Percentiles rank a stretch among this genome's conserved stretches.
phyloP scores from a whole-genome alignment of 2,329 filamentous ascomycete species.

The Aspergillus udagawae region DNA sequence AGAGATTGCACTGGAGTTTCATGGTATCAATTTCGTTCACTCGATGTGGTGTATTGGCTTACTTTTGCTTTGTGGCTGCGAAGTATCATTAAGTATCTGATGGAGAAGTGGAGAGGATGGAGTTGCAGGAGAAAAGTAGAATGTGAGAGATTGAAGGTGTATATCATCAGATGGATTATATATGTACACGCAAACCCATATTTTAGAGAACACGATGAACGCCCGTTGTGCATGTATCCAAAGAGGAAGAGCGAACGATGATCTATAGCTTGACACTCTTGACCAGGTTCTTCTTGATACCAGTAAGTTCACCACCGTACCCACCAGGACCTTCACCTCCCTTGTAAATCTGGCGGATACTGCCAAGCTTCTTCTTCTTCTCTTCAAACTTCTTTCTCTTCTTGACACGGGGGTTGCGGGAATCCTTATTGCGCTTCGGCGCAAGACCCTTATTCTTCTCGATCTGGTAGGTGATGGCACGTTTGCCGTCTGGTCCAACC shows the following conservation, averaged over 20 bases:
- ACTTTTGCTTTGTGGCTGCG: neutral
- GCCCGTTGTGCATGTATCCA: slow-evolving; percentile 15
- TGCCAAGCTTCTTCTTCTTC: slow-evolving; percentile 94
- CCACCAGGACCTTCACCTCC: slow-evolving; percentile 78
- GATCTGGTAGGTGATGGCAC: slow-evolving; percentile 89
- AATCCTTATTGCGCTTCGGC: slow-evolving; percentile 87
- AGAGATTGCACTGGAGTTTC: neutral
- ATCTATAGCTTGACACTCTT: slow-evolving; percentile 84
- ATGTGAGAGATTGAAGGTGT: neutral
- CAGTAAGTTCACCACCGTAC: slow-evolving; percentile 87
- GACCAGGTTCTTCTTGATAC: slow-evolving; percentile 90
- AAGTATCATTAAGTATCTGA: neutral
- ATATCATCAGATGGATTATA: slow-evolving; percentile 13
- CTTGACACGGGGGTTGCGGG: slow-evolving; percentile 93
- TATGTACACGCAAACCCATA: slow-evolving; percentile 21
- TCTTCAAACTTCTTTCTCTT: slow-evolving; percentile 95
- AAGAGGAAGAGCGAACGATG: slow-evolving; percentile 6
- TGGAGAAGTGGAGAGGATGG: neutral
- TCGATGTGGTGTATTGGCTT: neutral
- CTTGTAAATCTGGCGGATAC: slow-evolving; percentile 80
- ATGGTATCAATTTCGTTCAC: neutral
- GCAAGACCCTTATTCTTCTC: slow-evolving; percentile 96
- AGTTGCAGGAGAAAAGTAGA: neutral
- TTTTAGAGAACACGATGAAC: slow-evolving; percentile 18
- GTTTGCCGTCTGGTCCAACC: slow-evolving; percentile 78